phyloP scores from a whole-genome alignment of 1,284 basidiomycete genomes.

The Cryptococcus floricola region DNA sequence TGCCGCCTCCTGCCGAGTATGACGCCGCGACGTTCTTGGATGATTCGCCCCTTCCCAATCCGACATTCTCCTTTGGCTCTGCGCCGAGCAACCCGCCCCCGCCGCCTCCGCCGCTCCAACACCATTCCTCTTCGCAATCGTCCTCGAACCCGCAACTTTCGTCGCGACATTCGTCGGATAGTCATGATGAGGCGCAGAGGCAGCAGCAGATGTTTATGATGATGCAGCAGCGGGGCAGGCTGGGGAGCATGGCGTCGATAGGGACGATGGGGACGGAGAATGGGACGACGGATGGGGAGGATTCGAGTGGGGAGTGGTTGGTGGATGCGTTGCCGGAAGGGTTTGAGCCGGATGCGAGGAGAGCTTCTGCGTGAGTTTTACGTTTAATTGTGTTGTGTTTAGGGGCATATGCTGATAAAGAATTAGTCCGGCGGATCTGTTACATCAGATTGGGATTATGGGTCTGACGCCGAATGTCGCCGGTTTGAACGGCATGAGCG shows the following conservation, averaged over 20 bases:
- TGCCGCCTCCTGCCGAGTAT: conserved; percentile 9
- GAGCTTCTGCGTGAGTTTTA: conserved; percentile 16
- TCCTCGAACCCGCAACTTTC: neutral
- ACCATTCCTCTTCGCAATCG: neutral
- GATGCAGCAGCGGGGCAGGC: conserved; percentile 34
- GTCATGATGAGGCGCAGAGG: conserved; percentile 12
- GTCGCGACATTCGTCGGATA: neutral
- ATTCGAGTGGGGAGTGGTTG: conserved; percentile 7
- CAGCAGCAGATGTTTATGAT: conserved; percentile 26
- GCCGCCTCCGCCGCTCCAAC: neutral
- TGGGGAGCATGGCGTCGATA: conserved; percentile 35
- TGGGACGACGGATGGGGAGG: conserved; percentile 14
- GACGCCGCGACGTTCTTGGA: conserved; percentile 26
- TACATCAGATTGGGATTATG: conserved; percentile 17
- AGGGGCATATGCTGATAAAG: neutral
- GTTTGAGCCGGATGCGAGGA: conserved; percentile 14
- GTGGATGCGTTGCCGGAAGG: conserved; percentile 7
- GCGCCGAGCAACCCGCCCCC: neutral
- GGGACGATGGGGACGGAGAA: conserved; percentile 22
- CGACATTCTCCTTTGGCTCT: conserved; percentile 41
- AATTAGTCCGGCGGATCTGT: conserved; percentile 13
- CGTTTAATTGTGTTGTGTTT: too few species aligned
- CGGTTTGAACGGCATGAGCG: neutral
- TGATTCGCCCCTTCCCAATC: conserved; percentile 37
- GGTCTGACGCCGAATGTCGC: conserved; percentile 4